Percentiles rank a stretch among this genome's conserved stretches.
Conservation (phyloP, 208 protist species). For the Leishmania guyanensis region DNA sequence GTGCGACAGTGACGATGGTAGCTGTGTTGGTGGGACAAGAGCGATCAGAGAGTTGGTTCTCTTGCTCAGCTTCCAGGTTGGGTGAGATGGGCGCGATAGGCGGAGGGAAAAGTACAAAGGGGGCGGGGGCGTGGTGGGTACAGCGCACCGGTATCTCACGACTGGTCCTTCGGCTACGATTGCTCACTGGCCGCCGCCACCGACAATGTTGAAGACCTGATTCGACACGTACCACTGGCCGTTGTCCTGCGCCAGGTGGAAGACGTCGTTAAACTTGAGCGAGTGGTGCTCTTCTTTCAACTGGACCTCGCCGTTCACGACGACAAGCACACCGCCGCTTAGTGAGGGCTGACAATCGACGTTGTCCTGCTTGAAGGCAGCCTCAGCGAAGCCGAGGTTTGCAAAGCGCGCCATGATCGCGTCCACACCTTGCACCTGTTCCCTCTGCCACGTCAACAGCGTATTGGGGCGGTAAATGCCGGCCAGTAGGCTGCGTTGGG, state of each 20-base stretch:
- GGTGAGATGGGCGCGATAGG: background rate
- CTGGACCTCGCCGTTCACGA: conserved; percentile 85
- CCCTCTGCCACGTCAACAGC: conserved; percentile 86
- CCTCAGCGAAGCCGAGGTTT: conserved; percentile 75
- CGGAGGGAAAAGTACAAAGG: background rate
- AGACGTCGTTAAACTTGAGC: conserved; percentile 91
- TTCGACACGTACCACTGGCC: conserved; percentile 89
- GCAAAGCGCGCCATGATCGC: conserved; percentile 83
- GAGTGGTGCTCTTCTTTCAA: conserved; percentile 81
- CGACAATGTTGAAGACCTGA: conserved; percentile 90
- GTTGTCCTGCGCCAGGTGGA: conserved; percentile 75
- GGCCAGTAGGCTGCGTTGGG: conserved; percentile 59
- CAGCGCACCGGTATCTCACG: background rate
- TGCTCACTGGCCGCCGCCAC: conserved; percentile 69
- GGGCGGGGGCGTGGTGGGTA: background rate
- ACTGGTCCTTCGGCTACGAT: background rate
- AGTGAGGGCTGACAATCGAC: conserved; percentile 85
- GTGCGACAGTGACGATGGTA: background rate
- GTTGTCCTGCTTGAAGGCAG: conserved; percentile 77
- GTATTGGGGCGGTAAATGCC: conserved; percentile 78
- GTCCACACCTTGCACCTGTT: conserved; percentile 85
- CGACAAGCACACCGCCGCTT: conserved; percentile 72
- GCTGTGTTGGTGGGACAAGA: background rate
- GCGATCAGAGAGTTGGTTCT: background rate
- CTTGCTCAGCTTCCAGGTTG: background rate